Conservation (phyloP, 2,329 filamentous ascomycete species). For the Niveomyces coronatus region DNA sequence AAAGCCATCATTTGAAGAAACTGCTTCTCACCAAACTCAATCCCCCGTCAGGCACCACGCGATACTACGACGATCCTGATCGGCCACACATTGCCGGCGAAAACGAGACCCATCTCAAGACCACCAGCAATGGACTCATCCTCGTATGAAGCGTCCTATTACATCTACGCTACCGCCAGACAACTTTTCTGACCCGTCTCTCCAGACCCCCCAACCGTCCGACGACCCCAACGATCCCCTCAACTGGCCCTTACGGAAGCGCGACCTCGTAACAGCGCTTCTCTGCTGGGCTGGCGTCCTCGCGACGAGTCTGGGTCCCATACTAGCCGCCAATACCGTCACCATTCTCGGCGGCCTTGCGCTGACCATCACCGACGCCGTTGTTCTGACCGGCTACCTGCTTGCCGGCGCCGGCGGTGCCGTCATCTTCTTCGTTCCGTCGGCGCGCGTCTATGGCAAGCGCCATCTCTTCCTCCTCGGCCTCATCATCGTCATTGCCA, state of each 20-base stretch:
- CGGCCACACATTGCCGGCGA: constrained; percentile 31
- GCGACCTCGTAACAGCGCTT: constrained; percentile 68
- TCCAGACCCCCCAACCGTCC: constrained; percentile 65
- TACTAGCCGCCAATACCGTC: constrained; percentile 81
- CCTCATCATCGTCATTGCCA: constrained; percentile 59
- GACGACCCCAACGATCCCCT: constrained; percentile 87
- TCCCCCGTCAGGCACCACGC: constrained; percentile 40
- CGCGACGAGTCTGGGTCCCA: constrained; percentile 71
- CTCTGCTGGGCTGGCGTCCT: constrained; percentile 76
- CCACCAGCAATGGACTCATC: constrained; percentile 65
- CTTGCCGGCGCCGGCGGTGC: constrained; percentile 73
- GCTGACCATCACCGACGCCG: constrained; percentile 61
- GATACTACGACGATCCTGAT: constrained; percentile 52
- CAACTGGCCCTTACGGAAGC: constrained; percentile 74
- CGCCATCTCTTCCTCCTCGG: constrained; percentile 78
- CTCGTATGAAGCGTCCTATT: constrained; percentile 41
- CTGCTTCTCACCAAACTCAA: background rate
- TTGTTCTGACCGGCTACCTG: constrained; percentile 78
- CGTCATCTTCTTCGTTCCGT: constrained; percentile 78
- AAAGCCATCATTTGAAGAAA: background rate
- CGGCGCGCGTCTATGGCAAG: constrained; percentile 85
- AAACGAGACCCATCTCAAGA: constrained; percentile 50
- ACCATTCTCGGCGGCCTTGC: constrained; percentile 59
- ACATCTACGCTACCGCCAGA: background rate
- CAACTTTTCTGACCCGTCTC: background rate